Evolutionary conservation across 73 alveolate species (phyloP).

Genomic region (Tetrahymena thermophila): DNA sequence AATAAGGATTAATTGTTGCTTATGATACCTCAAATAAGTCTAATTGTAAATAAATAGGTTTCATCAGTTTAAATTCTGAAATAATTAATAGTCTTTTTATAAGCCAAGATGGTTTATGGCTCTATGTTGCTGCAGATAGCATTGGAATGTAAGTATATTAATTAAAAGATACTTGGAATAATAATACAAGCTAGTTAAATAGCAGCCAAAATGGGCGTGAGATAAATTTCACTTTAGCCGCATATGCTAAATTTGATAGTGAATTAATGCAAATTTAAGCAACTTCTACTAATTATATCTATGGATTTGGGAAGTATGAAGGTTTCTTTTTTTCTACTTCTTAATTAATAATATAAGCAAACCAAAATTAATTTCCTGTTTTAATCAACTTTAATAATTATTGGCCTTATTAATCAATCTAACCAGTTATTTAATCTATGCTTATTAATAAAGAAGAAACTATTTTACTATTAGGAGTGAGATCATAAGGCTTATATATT

Average conservation of each 20-base stretch:
- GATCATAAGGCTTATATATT: neutral
- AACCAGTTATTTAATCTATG: neutral
- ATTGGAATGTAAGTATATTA: neutral
- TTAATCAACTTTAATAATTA: no score
- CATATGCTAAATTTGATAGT: neutral
- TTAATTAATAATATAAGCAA: no score
- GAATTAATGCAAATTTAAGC: neutral
- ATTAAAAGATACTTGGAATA: neutral
- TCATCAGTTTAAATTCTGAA: neutral
- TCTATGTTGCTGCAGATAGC: neutral
- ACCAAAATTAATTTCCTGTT: neutral
- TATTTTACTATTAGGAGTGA: neutral
- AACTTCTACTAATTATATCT: neutral
- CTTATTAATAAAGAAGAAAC: neutral
- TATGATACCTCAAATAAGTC: neutral
- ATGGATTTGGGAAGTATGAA: neutral
- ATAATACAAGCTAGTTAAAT: no score
- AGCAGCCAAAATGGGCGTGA: neutral
- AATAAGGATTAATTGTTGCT: neutral
- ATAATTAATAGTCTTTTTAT: no score
- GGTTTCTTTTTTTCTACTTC: neutral
- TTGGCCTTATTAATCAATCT: neutral
- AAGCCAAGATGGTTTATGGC: neutral
- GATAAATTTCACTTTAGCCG: neutral
- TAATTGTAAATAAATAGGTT: neutral